A percentile compares a stretch with the other conserved stretches of the same genome.
phyloP scores from a whole-genome alignment of 1,139 yeast genomes.

The Saccharomyces hybrid region DNA sequence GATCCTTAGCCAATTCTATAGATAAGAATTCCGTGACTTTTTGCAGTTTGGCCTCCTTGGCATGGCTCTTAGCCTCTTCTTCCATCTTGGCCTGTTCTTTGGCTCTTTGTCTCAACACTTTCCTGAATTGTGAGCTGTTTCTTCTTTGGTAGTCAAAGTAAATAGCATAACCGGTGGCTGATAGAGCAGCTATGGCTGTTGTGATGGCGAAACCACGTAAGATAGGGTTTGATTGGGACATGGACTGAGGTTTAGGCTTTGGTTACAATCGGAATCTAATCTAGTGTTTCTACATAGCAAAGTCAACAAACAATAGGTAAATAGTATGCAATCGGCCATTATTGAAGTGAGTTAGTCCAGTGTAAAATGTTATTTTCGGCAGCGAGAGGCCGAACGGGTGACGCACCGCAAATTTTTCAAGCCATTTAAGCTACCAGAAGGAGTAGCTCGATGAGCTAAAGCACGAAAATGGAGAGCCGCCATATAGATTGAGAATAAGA shows the following conservation, averaged over 20 bases:
- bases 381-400: not conserved
- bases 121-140: conserved; percentile 73
- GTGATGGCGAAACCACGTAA: conserved; percentile 35
- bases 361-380: not conserved
- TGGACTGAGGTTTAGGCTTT: conserved; percentile 1
- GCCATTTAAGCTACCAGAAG: not conserved
- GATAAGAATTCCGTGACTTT: conserved; percentile 55
- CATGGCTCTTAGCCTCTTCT: conserved; percentile 50
- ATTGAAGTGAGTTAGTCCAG: not conserved
- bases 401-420: not conserved
- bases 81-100: conserved; percentile 52
- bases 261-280: not conserved
- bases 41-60: conserved; percentile 53
- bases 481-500: not conserved
- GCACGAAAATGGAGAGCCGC: not conserved
- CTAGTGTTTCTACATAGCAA: not conserved
- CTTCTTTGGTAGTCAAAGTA: conserved; percentile 93
- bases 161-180: conserved; percentile 62
- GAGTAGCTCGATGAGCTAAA: not conserved
- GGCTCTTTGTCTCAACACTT: conserved; percentile 55
- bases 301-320: not conserved
- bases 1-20: conserved; percentile 58
- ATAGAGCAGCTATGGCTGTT: conserved; percentile 50
- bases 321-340: not conserved
- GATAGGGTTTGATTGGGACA: conserved; percentile 19